These are phyloP conservation scores for Nitzschia putrida DNA, from an alignment of 108 stramenopile species.

Conservation along the genomic window DNA sequence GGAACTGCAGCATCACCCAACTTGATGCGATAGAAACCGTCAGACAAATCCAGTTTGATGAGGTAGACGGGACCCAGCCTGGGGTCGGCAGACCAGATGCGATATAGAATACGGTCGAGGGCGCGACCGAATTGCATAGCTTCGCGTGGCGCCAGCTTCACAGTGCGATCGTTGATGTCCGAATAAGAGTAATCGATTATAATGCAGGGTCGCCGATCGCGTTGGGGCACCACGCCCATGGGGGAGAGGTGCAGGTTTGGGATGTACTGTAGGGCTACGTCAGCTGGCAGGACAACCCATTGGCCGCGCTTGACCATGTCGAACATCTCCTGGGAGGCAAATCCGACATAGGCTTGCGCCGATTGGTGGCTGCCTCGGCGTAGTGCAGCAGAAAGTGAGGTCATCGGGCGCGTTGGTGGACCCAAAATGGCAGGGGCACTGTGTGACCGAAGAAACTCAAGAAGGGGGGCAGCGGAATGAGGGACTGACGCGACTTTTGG, in stretches of 20 bases:
- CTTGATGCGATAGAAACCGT: constrained; percentile 40
- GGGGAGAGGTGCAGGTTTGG: constrained; percentile 16
- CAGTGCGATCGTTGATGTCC: constrained; percentile 32
- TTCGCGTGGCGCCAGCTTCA: constrained; percentile 19
- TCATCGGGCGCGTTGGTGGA: too few relatives aligned
- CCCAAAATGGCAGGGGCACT: too few relatives aligned
- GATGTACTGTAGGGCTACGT: too few relatives aligned
- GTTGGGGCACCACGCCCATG: constrained; percentile 33
- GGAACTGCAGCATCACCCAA: constrained; percentile 16
- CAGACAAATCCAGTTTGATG: constrained; percentile 32
- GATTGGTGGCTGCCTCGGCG: too few relatives aligned
- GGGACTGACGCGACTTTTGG: too few relatives aligned
- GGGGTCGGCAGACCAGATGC: constrained; percentile 16
- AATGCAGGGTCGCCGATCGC: constrained; percentile 30
- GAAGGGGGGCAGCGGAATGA: too few relatives aligned
- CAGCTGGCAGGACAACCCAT: constrained; percentile 29
- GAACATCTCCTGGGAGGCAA: constrained; percentile 9
- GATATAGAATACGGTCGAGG: constrained; percentile 9
- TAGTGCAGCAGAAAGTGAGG: too few relatives aligned
- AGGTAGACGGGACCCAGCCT: constrained; percentile 22
- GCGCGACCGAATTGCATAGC: constrained; percentile 46
- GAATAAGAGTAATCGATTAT: too few relatives aligned
- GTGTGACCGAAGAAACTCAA: too few relatives aligned
- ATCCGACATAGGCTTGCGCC: background rate
- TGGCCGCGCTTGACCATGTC: constrained; percentile 20